phyloP scores from a whole-genome alignment of 2,329 filamentous ascomycete species.

The Aureobasidium namibiae region DNA sequence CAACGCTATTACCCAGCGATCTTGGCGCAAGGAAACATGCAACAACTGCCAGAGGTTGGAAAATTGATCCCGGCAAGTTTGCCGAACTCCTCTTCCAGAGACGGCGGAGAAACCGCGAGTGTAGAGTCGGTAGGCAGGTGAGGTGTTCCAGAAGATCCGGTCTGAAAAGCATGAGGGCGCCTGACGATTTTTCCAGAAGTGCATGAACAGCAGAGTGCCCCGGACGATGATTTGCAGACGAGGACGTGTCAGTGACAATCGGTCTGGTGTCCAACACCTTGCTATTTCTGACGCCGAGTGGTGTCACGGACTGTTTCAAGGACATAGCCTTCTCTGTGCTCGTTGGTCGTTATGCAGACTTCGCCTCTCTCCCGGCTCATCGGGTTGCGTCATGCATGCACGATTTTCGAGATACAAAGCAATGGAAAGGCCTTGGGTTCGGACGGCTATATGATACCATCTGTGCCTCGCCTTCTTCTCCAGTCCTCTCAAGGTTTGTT shows the following conservation, averaged over 20 bases:
- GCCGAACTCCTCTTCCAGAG: neutral
- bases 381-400: conserved; percentile 6
- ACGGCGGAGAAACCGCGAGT: neutral
- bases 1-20: neutral
- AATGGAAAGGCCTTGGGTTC: neutral
- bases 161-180: neutral
- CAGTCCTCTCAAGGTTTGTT: neutral
- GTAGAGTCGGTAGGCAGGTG: neutral
- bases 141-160: neutral
- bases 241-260: too few species aligned
- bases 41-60: too few species aligned
- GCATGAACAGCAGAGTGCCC: neutral
- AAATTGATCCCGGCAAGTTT: neutral
- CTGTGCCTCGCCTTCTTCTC: too few species aligned
- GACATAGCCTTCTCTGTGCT: conserved; percentile 3
- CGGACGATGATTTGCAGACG: neutral
- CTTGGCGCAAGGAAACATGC: neutral
- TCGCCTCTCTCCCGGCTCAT: conserved; percentile 4
- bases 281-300: neutral
- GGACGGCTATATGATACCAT: neutral
- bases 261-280: neutral
- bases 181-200: neutral
- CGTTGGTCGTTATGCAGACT: conserved; percentile 8
- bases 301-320: conserved; percentile 12
- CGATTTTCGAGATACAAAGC: neutral